These are phyloP conservation scores for Vitis hybrid DNA, from an alignment of 177 flowering plant genomes.

Conservation along the genomic window DNA sequence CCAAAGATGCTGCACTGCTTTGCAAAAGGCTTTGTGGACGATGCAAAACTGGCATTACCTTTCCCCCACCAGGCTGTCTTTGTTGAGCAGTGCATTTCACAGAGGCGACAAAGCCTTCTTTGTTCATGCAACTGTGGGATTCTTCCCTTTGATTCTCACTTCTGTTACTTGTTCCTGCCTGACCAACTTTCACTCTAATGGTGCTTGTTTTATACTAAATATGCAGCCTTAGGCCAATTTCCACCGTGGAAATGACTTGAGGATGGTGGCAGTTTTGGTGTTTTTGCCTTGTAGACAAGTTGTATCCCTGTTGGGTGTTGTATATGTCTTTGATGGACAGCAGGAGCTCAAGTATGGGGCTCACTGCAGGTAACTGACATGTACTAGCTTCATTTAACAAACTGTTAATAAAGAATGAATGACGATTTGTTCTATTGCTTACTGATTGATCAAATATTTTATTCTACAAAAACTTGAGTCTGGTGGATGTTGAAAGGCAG, in stretches of 20 bases:
- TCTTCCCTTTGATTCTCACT: conserved; percentile 69
- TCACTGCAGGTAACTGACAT: no score
- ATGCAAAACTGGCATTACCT: conserved; percentile 56
- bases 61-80: conserved; percentile 65
- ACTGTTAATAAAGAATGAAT: no score
- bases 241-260: background rate
- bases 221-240: background rate
- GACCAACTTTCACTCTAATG: conserved; percentile 21
- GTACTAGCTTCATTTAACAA: no score
- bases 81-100: conserved; percentile 59
- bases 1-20: conserved; percentile 77
- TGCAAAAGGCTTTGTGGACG: conserved; percentile 55
- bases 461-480: no score
- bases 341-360: no score
- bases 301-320: conserved; percentile 1
- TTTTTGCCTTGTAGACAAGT: conserved; percentile 5
- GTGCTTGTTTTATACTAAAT: background rate
- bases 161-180: conserved; percentile 70
- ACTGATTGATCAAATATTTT: no score
- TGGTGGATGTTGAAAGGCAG: no score
- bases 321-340: background rate
- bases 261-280: conserved; percentile 9
- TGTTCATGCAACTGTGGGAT: conserved; percentile 58
- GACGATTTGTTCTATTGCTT: no score
- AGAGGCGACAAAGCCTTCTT: conserved; percentile 54